Evolutionary conservation across 2,329 filamentous ascomycete genomes (phyloP).

Genomic region (Drechslerella stenobrocha): DNA sequence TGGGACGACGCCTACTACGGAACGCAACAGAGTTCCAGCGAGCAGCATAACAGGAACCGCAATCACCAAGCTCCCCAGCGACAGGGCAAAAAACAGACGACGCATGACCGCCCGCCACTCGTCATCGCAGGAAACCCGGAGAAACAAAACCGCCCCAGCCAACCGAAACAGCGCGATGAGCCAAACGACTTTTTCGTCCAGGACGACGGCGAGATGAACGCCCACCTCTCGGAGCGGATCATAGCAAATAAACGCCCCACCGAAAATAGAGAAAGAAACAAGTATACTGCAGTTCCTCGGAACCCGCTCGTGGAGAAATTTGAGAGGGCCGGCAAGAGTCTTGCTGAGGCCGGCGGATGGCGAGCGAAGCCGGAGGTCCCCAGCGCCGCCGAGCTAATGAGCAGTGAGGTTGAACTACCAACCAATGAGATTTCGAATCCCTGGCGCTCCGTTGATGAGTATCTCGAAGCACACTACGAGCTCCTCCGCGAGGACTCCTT

Average conservation of each 20-base stretch:
- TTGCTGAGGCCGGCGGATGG: conserved; percentile 53
- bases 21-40: background rate
- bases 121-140: conserved; percentile 20
- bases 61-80: background rate
- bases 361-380: conserved; percentile 62
- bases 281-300: conserved; percentile 8
- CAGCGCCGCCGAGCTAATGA: conserved; percentile 61
- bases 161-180: background rate
- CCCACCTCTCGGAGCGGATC: conserved; percentile 42
- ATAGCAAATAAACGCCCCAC: conserved; percentile 20
- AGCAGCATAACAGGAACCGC: conserved; percentile 1
- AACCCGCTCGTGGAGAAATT: conserved; percentile 43
- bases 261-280: conserved; percentile 12
- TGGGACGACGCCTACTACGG: conserved; percentile 12
- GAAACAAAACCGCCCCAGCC: background rate
- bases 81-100: background rate
- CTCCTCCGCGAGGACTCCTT: conserved; percentile 75
- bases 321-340: conserved; percentile 45
- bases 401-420: conserved; percentile 56
- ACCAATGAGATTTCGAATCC: conserved; percentile 63
- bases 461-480: conserved; percentile 73
- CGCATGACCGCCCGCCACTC: conserved; percentile 16
- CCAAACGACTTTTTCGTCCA: background rate
- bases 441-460: conserved; percentile 66
- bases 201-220: conserved; percentile 34